Evolutionary conservation across 192 early-diverging fungal genomes (phyloP).

Genomic region (Backusella tarrabulga): DNA sequence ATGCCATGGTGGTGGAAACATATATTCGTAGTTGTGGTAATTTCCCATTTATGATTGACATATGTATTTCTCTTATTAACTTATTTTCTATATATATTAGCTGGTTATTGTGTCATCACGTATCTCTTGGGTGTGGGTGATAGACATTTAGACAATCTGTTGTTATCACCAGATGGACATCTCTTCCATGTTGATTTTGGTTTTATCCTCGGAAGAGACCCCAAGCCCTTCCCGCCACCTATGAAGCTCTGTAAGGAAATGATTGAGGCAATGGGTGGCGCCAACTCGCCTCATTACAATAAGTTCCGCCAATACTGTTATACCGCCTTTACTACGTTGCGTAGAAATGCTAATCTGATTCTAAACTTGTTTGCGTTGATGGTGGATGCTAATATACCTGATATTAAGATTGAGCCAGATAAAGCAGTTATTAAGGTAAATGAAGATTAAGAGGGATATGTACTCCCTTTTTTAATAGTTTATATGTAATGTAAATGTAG

Average conservation of each 20-base stretch:
- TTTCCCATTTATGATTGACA: neutral
- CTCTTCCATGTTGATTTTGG: constrained; percentile 99
- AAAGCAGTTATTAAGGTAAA: constrained; percentile 91
- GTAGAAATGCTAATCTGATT: constrained; percentile 94
- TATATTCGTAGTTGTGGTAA: constrained; percentile 93
- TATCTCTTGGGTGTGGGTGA: constrained; percentile 98
- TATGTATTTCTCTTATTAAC: neutral
- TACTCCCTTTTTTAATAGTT: neutral
- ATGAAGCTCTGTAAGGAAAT: constrained; percentile 99
- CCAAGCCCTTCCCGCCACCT: constrained; percentile 99
- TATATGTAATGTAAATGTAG: constrained; percentile 34
- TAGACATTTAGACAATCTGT: constrained; percentile 95
- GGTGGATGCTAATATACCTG: constrained; percentile 95
- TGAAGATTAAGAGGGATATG: neutral
- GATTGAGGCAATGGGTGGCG: constrained; percentile 99
- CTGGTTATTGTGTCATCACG: constrained; percentile 99
- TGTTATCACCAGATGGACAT: constrained; percentile 83
- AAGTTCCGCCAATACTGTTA: constrained; percentile 93
- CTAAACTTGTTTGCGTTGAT: constrained; percentile 97
- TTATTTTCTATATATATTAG: constrained; percentile 31
- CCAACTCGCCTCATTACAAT: constrained; percentile 83
- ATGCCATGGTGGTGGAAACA: constrained; percentile 84
- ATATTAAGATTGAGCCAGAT: constrained; percentile 98
- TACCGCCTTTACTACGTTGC: constrained; percentile 90
- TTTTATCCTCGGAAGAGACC: constrained; percentile 97